Base-by-base conservation (phyloP, 345 rosid species). In the Citrus maxima region DNA sequence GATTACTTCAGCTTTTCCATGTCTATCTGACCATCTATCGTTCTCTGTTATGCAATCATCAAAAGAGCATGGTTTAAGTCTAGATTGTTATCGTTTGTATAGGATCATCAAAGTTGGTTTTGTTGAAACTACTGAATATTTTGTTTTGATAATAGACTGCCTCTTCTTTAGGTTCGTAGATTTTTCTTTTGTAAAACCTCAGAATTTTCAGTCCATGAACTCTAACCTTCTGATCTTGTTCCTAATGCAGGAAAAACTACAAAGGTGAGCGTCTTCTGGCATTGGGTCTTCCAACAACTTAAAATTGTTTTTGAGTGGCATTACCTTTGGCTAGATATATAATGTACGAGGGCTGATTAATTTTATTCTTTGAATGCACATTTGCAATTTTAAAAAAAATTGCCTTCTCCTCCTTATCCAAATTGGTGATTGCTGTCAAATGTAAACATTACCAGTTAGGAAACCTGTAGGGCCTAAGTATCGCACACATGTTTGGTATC, bases 161-260 rank as follows among this genome's bases (percentile, higher is more conserved):
- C 54, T 69, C 51, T 2, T 59, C 49, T 61, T 62, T 69, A 63
- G 62, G 21, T 74, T 72, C 74, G 67, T 79, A 64, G 59, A 54
- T 78, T 79, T 68, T 65, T 73, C 54, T 12, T 40, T 5, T 63
- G 32, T 65, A 63, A 64, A 69, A 30, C 64, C 76, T 85, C 61
- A 58, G 35, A 66, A 27, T 74, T 72, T 25, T 69, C 71, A 63
- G 28, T 66, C 35, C 35, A 21, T 66, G 72, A 70, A 74, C 80
- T 77, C 87, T 87, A 65, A 81, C 66, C 22, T 28, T 76, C 51
- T 76, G 51, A 3, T 40, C 40, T 78, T 84, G 77, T 80, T 49
- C 87, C 82, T 64, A 37, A 73, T 80, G 82, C 89, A 91, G 91
- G 95, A 51, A 91, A 88, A 79, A 89, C 95, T 79, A 72, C 93